These are phyloP conservation scores for Carnegiea gigantea DNA, from an alignment of 179 eudicot species.

Conservation along the genomic window DNA sequence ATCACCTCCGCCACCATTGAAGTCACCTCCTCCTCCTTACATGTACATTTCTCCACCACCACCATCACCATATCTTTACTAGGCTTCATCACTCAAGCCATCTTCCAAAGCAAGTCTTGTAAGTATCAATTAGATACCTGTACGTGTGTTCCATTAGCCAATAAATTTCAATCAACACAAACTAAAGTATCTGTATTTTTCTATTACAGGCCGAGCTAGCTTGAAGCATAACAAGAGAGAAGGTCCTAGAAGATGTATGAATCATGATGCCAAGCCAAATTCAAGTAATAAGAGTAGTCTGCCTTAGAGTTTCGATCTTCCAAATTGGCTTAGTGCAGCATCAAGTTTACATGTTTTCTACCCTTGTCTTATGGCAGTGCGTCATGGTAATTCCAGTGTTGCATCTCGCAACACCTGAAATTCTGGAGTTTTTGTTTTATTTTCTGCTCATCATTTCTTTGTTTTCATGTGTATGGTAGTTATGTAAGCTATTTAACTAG, in stretches of 20 bases:
- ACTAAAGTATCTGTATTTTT: not conserved
- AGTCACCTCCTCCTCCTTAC: not conserved
- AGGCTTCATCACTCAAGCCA: not conserved
- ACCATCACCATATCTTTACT: not conserved
- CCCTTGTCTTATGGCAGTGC: not conserved
- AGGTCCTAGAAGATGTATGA: not conserved
- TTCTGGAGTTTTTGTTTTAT: not conserved
- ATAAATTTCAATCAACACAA: not conserved
- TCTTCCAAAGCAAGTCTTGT: not conserved
- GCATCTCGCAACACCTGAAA: not conserved
- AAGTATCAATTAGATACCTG: not conserved
- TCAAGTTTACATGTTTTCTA: not conserved
- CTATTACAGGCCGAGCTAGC: not conserved
- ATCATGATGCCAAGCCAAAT: not conserved
- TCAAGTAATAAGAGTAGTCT: not conserved
- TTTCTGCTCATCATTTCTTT: not conserved
- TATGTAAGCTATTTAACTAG: not conserved
- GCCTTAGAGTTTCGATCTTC: no score
- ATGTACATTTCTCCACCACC: constrained; percentile 9
- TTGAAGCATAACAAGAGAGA: not conserved
- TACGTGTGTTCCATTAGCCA: no score
- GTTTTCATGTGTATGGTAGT: not conserved
- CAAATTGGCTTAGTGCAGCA: not conserved
- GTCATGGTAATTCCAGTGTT: not conserved
- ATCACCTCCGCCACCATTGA: not conserved